Conservation (phyloP, 163 green algal species). For the Volvox carteri region DNA sequence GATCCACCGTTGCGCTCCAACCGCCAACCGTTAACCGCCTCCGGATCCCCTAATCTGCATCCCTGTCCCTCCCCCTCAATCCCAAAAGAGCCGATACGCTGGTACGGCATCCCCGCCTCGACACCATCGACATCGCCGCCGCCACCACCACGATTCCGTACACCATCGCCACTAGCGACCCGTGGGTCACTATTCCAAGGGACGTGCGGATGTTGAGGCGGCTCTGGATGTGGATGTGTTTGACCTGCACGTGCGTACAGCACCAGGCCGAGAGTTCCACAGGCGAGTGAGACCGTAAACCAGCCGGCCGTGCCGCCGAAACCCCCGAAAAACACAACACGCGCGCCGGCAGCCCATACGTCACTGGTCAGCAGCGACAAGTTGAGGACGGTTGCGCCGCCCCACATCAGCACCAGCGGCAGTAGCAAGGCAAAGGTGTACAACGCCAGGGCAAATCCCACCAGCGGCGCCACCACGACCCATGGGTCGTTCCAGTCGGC, state of each 20-base stretch:
- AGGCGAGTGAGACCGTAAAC: conserved; percentile 46
- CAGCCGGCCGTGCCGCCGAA: conserved; percentile 59
- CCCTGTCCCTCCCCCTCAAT: neutral
- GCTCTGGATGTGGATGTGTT: conserved; percentile 30
- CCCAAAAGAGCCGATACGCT: neutral
- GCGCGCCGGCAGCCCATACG: conserved; percentile 75
- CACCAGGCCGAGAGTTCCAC: conserved; percentile 28
- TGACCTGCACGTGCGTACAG: conserved; percentile 37
- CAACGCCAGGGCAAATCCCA: conserved; percentile 74
- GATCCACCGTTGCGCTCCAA: neutral
- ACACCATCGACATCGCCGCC: neutral
- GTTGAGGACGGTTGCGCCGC: conserved; percentile 84
- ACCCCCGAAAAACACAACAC: conserved; percentile 58
- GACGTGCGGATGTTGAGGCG: no score
- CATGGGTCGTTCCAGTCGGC: conserved; percentile 39
- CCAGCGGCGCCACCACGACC: conserved; percentile 50
- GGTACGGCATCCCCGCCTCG: neutral
- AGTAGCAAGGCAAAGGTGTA: conserved; percentile 79
- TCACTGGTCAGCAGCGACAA: conserved; percentile 83
- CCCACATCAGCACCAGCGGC: conserved; percentile 74
- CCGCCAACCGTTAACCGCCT: neutral
- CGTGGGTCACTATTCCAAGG: neutral
- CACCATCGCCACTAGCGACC: neutral
- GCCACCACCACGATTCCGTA: neutral
- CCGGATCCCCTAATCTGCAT: neutral